These are phyloP conservation scores for Paecilomyces sp. DNA, from an alignment of 2,329 filamentous ascomycete genomes.

Conservation along the genomic window DNA sequence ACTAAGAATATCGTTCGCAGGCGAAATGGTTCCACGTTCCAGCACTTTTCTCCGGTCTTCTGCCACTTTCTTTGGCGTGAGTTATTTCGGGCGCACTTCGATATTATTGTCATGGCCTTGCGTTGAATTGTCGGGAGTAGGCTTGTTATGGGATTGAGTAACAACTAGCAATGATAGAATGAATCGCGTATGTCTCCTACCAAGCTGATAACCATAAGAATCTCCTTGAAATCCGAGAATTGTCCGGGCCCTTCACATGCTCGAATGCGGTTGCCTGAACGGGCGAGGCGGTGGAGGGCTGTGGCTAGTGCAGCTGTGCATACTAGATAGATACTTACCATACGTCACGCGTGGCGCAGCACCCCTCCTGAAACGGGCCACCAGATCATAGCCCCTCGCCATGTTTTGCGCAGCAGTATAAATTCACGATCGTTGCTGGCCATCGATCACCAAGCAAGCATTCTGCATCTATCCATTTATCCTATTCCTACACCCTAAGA, in stretches of 20 bases:
- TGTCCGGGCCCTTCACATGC: slow-evolving; percentile 2
- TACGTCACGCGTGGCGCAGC: slow-evolving; percentile 30
- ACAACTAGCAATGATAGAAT: neutral
- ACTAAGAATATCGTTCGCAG: neutral
- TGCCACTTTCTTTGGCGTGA: neutral
- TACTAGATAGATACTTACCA: neutral
- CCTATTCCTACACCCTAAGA: neutral
- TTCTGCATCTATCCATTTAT: neutral
- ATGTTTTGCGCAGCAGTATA: neutral
- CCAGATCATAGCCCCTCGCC: neutral
- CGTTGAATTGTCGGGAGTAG: neutral
- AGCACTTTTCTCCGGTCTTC: neutral
- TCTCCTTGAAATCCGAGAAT: neutral
- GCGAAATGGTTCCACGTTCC: neutral
- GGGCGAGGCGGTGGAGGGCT: slow-evolving; percentile 5
- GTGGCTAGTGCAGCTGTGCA: slow-evolving; percentile 22
- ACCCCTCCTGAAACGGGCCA: slow-evolving; percentile 2
- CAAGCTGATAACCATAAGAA: neutral
- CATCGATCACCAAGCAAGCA: neutral
- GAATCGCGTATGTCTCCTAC: neutral
- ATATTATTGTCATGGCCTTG: neutral
- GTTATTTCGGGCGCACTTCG: neutral
- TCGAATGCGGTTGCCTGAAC: neutral
- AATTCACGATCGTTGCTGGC: neutral
- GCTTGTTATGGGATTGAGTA: neutral